phyloP scores from a whole-genome alignment of 139 green algal species.

The Zygnema cylindricum region DNA sequence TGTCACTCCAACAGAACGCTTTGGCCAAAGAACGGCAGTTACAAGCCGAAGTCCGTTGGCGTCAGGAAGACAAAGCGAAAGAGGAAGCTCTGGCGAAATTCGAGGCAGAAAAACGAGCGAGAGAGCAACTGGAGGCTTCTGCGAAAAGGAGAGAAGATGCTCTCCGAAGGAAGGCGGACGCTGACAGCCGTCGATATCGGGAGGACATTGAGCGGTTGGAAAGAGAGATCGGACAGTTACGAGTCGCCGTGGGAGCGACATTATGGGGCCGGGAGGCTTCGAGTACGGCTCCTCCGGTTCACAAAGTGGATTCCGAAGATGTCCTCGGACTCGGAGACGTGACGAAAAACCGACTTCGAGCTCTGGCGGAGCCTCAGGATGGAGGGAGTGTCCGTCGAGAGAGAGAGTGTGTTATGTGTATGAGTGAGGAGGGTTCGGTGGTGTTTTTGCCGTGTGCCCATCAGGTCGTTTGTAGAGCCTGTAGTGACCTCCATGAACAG shows the following conservation, averaged over 20 bases:
- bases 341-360: neutral
- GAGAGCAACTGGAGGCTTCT: constrained; percentile 25
- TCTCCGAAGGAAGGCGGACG: constrained; percentile 10
- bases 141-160: constrained; percentile 33
- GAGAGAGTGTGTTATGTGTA: constrained; percentile 60
- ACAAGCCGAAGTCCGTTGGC: constrained; percentile 31
- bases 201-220: constrained; percentile 33
- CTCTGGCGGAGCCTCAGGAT: neutral
- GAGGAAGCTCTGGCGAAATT: neutral
- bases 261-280: constrained; percentile 8
- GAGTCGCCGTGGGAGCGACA: neutral
- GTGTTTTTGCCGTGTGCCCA: constrained; percentile 57
- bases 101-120: constrained; percentile 21
- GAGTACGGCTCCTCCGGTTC: neutral
- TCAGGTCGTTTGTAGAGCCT: constrained; percentile 34
- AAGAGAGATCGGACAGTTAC: constrained; percentile 34
- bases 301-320: neutral
- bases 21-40: constrained; percentile 15
- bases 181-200: neutral
- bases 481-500: constrained; percentile 31
- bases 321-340: neutral
- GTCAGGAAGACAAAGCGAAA: constrained; percentile 35
- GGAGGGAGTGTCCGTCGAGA: neutral
- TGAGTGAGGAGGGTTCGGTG: constrained; percentile 48
- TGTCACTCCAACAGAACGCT: neutral